Percentiles rank a stretch among this genome's conserved stretches.
These are phyloP conservation scores for Agrocybe pediades DNA, from an alignment of 768 basidiomycete species.

Conservation along the genomic window DNA sequence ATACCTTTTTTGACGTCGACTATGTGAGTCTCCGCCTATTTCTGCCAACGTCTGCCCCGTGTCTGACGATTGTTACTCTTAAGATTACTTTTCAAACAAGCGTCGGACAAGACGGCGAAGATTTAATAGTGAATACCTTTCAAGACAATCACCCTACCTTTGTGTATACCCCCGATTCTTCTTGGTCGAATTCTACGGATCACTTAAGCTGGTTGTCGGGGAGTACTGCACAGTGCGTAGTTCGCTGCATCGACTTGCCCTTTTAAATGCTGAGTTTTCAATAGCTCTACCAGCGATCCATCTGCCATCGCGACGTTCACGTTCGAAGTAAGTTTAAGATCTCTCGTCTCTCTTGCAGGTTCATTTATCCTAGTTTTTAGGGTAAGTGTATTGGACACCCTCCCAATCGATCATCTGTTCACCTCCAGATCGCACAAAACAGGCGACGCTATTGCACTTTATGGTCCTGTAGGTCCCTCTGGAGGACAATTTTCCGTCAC, in stretches of 20 bases:
- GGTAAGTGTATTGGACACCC: too few relatives aligned
- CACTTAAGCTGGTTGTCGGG: slow-evolving; percentile 40
- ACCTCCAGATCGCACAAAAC: background rate
- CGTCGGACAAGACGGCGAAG: slow-evolving; percentile 18
- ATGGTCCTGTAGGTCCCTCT: slow-evolving; percentile 16
- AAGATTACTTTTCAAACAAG: slow-evolving; percentile 18
- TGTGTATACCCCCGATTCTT: slow-evolving; percentile 29
- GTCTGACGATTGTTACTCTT: background rate
- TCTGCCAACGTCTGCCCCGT: background rate
- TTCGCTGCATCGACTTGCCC: background rate
- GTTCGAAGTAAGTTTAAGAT: background rate
- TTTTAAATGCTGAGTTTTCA: background rate
- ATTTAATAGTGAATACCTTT: slow-evolving; percentile 21
- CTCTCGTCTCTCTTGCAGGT: background rate
- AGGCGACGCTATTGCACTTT: slow-evolving; percentile 18
- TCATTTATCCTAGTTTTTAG: background rate
- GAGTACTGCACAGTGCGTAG: slow-evolving; percentile 42
- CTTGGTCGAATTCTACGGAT: slow-evolving; percentile 33
- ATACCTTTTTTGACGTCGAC: slow-evolving; percentile 19
- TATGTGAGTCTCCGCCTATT: slow-evolving; percentile 11
- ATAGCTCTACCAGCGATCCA: background rate
- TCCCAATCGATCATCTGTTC: too few relatives aligned
- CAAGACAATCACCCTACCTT: slow-evolving; percentile 40
- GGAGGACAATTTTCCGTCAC: slow-evolving; percentile 6
- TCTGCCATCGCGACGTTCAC: background rate